phyloP scores from a whole-genome alignment of 2,329 filamentous ascomycete species.

The Botrytis pseudocinerea region DNA sequence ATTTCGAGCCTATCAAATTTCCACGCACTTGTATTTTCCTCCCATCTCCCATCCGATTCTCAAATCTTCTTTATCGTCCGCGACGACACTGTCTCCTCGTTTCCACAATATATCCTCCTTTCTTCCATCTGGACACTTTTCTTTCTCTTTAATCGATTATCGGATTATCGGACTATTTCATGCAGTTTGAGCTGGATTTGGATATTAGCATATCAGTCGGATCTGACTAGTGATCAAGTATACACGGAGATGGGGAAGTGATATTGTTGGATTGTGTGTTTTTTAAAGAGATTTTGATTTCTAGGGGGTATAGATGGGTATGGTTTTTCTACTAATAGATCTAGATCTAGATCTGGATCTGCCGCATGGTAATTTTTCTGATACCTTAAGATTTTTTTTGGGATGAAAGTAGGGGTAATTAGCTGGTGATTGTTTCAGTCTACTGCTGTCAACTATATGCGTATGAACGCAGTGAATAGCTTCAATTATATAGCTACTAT shows the following conservation, averaged over 20 bases:
- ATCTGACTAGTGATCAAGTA: neutral
- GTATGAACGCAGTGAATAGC: too few species aligned
- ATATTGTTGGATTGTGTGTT: too few species aligned
- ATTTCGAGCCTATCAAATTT: rapidly evolving
- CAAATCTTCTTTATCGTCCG: too few species aligned
- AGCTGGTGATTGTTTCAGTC: rapidly evolving
- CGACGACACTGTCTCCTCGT: too few species aligned
- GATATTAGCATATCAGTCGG: neutral
- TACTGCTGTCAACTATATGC: neutral
- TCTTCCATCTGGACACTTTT: neutral
- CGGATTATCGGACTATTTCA: neutral
- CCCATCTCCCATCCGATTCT: too few species aligned
- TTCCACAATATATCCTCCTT: neutral
- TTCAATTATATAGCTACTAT: too few species aligned
- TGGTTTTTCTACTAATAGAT: neutral
- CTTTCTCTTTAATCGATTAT: neutral
- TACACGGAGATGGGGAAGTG: neutral
- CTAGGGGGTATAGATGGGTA: neutral
- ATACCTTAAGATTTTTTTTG: too few species aligned
- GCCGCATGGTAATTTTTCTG: rapidly evolving
- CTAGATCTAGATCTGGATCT: neutral
- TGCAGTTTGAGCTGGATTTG: rapidly evolving
- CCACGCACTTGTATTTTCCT: neutral
- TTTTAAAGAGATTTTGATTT: neutral
- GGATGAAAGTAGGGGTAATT: neutral